phyloP scores from a whole-genome alignment of 2,329 filamentous ascomycete species.

The Colletotrichum gloeosporioides region DNA sequence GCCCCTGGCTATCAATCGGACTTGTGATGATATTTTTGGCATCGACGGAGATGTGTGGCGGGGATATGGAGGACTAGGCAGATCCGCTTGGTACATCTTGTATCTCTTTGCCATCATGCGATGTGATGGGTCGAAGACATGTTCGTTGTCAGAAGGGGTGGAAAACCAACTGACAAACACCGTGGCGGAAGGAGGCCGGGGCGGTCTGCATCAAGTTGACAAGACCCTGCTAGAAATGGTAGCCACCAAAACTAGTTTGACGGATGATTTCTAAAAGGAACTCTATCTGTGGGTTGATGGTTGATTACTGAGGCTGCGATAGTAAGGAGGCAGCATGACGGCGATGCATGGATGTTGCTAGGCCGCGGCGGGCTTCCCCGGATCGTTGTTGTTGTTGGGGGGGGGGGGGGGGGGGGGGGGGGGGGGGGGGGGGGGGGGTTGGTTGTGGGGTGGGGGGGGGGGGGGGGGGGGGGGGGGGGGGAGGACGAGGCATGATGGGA shows the following conservation, averaged over 20 bases:
- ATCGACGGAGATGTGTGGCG: background rate
- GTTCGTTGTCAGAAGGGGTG: background rate
- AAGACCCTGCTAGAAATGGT: background rate
- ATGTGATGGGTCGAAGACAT: background rate
- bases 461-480: background rate
- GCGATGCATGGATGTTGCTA: conserved; percentile 13
- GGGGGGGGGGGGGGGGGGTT: background rate
- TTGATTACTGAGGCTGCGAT: background rate
- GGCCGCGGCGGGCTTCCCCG: background rate
- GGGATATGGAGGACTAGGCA: background rate
- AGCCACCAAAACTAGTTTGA: background rate
- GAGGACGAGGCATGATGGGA: background rate
- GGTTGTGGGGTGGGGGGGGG: too few relatives aligned
- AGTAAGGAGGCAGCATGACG: background rate
- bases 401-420: background rate
- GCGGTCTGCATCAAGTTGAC: background rate
- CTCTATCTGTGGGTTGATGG: background rate
- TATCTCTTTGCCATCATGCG: background rate
- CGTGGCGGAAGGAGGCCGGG: background rate
- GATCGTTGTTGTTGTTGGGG: background rate
- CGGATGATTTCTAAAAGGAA: background rate
- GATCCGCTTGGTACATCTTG: background rate
- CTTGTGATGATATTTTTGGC: background rate
- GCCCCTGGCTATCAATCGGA: background rate
- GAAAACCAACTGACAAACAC: background rate